Base-by-base conservation (phyloP, 2,329 filamentous ascomycete species). In the Epichloe bromicola region DNA sequence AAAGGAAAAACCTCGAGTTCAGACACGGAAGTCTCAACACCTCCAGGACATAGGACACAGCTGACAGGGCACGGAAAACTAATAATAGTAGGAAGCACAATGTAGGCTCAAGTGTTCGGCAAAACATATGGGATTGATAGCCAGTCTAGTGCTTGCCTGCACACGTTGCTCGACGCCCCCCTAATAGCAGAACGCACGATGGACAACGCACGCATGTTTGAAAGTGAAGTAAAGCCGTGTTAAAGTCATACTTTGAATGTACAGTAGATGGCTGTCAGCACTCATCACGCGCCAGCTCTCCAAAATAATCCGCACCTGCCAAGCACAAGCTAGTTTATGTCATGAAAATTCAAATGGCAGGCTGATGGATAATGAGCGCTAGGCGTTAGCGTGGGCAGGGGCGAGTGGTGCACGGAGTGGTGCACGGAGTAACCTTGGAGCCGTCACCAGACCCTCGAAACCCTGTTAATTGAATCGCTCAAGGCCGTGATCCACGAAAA, bases 381-480 rank as follows among this genome's bases (percentile, higher is more conserved):
- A 36, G 26, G 23, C 33, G 33, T 48, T 5, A 37, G 48, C n/a
- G n/a, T 51, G 52, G 44, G 49, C 23, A 8, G 20, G 40, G 20
- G 48, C 43, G 40, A 20, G 14, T 34, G 40, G 26, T n/a, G 26
- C 33, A 15, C 15, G 14, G 40, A 20, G 14, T 34, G 40, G 26
- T n/a, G 26, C 33, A 15, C 15, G 14, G 48, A 30, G 26, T 30
- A 1, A 30, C 44, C 34, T 42, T 19, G 37, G 17, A 20, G 44
- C 49, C 44, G 48, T 53, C 48, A 51, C 45, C 51, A 48, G 51
- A 48, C 44, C 49, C 42, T 39, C 51, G 8, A 48, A 48, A 48
- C 44, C 49, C 42, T 41, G 37, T 46, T 20, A 15, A n/a, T 30
- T 30, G 26, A 30, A 7, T 26, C 23, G 23, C 23, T 26, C 23